These are phyloP conservation scores for Santalum album DNA, from an alignment of 164 flowering plant species.

Conservation along the genomic window DNA sequence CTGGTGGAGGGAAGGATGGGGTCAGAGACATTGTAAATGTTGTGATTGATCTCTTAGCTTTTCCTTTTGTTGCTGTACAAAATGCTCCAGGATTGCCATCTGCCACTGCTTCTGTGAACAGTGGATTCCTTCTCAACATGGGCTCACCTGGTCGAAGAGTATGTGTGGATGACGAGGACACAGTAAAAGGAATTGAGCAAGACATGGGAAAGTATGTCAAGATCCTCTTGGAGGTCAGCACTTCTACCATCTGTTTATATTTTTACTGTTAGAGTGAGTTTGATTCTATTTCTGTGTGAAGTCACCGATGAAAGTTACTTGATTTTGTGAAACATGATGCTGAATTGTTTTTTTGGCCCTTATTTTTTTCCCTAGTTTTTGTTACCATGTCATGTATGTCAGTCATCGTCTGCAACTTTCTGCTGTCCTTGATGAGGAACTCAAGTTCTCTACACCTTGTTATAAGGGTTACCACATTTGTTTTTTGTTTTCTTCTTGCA, in stretches of 20 bases:
- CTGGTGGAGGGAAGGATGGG: slow-evolving; percentile 88
- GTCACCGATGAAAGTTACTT: too few relatives aligned
- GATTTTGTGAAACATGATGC: too few relatives aligned
- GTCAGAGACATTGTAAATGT: slow-evolving; percentile 57
- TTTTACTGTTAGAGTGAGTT: background rate
- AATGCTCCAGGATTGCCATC: slow-evolving; percentile 63
- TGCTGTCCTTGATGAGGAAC: too few relatives aligned
- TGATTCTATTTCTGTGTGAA: background rate
- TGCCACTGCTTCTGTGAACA: slow-evolving; percentile 78
- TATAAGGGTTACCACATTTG: too few relatives aligned
- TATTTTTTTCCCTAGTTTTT: too few relatives aligned
- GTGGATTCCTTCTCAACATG: slow-evolving; percentile 78
- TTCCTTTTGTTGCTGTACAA: slow-evolving; percentile 89
- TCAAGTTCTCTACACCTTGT: too few relatives aligned
- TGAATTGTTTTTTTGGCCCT: too few relatives aligned
- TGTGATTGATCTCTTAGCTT: slow-evolving; percentile 84
- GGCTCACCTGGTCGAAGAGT: slow-evolving; percentile 75
- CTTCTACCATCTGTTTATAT: background rate
- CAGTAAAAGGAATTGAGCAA: slow-evolving; percentile 60
- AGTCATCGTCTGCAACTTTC: too few relatives aligned
- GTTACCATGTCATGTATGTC: too few relatives aligned
- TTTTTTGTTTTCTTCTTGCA: too few relatives aligned
- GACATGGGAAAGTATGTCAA: slow-evolving; percentile 68
- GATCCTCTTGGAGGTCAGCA: slow-evolving; percentile 69
- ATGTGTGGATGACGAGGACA: slow-evolving; percentile 60